Evolutionary conservation across 2,329 filamentous ascomycete species (phyloP), one percentile per base, ranked within the genome.

Genomic region (Byssoonygena ceratinophila): DNA sequence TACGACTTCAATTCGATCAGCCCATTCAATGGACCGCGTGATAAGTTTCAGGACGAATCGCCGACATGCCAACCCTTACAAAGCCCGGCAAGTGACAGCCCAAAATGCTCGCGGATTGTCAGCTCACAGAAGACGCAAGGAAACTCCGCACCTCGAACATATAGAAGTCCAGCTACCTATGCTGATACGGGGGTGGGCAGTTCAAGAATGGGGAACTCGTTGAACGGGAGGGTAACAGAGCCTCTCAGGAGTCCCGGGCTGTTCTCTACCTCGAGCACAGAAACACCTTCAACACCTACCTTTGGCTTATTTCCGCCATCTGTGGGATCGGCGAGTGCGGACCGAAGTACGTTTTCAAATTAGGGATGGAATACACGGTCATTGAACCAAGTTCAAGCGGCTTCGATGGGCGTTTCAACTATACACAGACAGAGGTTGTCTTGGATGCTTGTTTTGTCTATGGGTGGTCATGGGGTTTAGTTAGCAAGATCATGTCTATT

Each of bases 81-180:
- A 14, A 45, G 39, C 22, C n/a, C 49, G 14, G 14, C 20, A 8
- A 18, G 12, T 4, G 40, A 45, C 32, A 44, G 1, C 22, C 22
- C 14, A 9, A 44, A 41, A 11, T n/a, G 8, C n/a, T 25, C 32
- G 18, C 40, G 49, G 14, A 31, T 51, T 4, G 39, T 45, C 5
- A 50, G 47, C 39, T 25, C 29, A 8, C 40, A 51, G 25, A 51
- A 51, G 22, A 45, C 29, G 20, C 16, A 29, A n/a, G 37, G 40
- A 25, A 44, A 18, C 25, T 20, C 47, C 1, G 27, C 23, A n/a
- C 16, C 22, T 20, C 48, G 49, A 3, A 29, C 48, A 8, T 14
- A 37, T 18, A 11, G 27, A 4, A 12, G 25, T 12, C 9, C 18
- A n/a, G 4, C 22, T 9, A 12, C 2, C 1, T 37, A 2, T 18